These are phyloP conservation scores for Dianthus caryophyllus DNA, from an alignment of 148 eudicot genomes.

Conservation along the genomic window DNA sequence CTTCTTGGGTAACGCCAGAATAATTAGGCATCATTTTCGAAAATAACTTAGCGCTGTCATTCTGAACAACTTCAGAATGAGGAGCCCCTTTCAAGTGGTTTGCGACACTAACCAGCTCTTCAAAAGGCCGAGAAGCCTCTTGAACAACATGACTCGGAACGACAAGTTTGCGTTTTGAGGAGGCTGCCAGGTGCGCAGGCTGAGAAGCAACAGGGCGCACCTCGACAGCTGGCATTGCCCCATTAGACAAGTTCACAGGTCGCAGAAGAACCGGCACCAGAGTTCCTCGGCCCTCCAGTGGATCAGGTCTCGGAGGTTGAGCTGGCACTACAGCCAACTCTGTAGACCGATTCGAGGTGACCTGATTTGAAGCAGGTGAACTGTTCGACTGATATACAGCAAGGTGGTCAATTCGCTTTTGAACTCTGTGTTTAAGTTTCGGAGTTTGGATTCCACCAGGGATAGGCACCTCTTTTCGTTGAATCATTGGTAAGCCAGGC, in stretches of 20 bases:
- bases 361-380: slow-evolving; percentile 32
- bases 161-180: slow-evolving; percentile 35
- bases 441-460: slow-evolving; percentile 32
- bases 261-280: slow-evolving; percentile 69
- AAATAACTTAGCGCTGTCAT: slow-evolving; percentile 25
- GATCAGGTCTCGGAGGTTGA: slow-evolving; percentile 35
- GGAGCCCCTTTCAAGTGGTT: slow-evolving; percentile 27
- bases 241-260: slow-evolving; percentile 49
- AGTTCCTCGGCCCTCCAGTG: slow-evolving; percentile 54
- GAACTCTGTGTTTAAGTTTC: slow-evolving; percentile 32
- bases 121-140: slow-evolving; percentile 19
- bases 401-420: slow-evolving; percentile 32
- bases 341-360: slow-evolving; percentile 28
- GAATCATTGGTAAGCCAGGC: slow-evolving; percentile 63
- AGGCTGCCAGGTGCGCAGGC: slow-evolving; percentile 44
- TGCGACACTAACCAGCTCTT: slow-evolving; percentile 28
- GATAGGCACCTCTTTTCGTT: slow-evolving; percentile 48
- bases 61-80: slow-evolving; percentile 27
- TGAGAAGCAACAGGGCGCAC: slow-evolving; percentile 34
- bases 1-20: slow-evolving; percentile 28
- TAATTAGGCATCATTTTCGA: slow-evolving; percentile 22
- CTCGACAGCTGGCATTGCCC: slow-evolving; percentile 31
- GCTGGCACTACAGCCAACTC: slow-evolving; percentile 31
- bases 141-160: slow-evolving; percentile 27
- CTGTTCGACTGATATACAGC: slow-evolving; percentile 34